Evolutionary conservation across 2,329 filamentous ascomycete species (phyloP), one percentile per base, ranked within the genome.

Genomic region (Neoarthrinium moseri): DNA sequence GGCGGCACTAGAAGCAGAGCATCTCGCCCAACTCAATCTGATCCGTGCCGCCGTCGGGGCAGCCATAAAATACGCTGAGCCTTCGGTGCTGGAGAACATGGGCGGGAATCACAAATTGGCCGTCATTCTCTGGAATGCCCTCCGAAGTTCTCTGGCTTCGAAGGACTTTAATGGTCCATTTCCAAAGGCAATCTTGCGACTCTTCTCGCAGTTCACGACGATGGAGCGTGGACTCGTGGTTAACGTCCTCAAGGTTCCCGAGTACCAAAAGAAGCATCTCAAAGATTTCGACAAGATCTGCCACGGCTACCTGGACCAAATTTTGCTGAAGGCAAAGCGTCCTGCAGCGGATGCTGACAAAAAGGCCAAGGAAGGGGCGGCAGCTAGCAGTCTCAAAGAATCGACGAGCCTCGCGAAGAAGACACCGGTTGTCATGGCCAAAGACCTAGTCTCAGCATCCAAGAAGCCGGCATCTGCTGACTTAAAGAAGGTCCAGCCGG

Each of bases 241-340:
- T 33, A 78, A 83, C 52, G 83, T 78, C 49, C 78, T 82, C 32
- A 87, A 87, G 57, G 78, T 90, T 46, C 77, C 81, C 47, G 81
- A 78, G 45, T 77, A 87, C 13, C 74, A 83, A 32, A 80, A 80
- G 50, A 83, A 81, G 56, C 84, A 81, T 21, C 83, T 87, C 56
- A 84, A 84, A 55, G 74, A 74, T 4, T 68, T 84, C 37, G 79
- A 86, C 4, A 73, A 76, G 27, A 74, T 83, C 23, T 70, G 71
- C n/a, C 62, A 72, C 40, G 71, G 61, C 46, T 75, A 73, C 46
- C 66, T 73, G 2, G 68, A 74, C 17, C 24, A 52, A 49, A 70
- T 72, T 23, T 55, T 59, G 22, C 52, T 56, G 5, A 63, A 63
- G 30, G 37, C 55, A 13, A 51, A 47, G 18, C 58, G 45, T 27